Conservation (phyloP, 257 asterid genomes). For the Misopates orontium region DNA sequence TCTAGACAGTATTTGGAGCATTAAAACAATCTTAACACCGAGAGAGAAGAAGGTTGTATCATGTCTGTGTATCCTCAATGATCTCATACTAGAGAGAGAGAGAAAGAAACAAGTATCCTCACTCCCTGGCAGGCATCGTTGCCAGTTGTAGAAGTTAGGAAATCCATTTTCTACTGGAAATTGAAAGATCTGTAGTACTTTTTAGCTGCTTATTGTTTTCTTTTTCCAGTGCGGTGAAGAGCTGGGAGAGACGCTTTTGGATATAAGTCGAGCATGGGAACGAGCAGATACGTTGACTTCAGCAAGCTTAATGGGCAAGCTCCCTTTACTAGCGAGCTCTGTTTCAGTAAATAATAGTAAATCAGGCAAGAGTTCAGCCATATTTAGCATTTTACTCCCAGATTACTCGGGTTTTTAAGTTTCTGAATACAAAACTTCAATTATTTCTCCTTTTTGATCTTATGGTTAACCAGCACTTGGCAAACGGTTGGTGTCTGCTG, state of each 20-base stretch:
- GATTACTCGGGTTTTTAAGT: background rate
- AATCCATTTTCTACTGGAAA: background rate
- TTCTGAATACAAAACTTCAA: background rate
- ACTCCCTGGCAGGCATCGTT: too few relatives aligned
- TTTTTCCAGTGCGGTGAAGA: slow-evolving; percentile 83
- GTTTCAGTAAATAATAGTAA: slow-evolving; percentile 45
- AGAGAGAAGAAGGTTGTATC: background rate
- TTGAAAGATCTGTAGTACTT: background rate
- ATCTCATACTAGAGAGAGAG: background rate
- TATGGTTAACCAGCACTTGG: slow-evolving; percentile 80
- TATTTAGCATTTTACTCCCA: slow-evolving; percentile 5
- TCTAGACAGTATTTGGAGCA: background rate
- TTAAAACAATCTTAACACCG: too few relatives aligned
- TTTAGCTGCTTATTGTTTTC: slow-evolving; percentile 2
- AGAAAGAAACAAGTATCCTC: background rate
- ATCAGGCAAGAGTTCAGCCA: slow-evolving; percentile 59
- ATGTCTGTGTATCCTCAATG: background rate
- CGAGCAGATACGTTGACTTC: slow-evolving; percentile 71
- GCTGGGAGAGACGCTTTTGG: slow-evolving; percentile 62
- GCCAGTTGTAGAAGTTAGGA: background rate
- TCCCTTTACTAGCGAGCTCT: slow-evolving; percentile 52
- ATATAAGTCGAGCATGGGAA: slow-evolving; percentile 92
- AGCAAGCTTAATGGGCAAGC: slow-evolving; percentile 52
- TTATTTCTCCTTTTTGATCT: slow-evolving; percentile 33
- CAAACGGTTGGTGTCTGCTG: slow-evolving; percentile 80